Evolutionary conservation across 164 flowering plant genomes (phyloP).

Genomic region (Echeveria elegans): DNA sequence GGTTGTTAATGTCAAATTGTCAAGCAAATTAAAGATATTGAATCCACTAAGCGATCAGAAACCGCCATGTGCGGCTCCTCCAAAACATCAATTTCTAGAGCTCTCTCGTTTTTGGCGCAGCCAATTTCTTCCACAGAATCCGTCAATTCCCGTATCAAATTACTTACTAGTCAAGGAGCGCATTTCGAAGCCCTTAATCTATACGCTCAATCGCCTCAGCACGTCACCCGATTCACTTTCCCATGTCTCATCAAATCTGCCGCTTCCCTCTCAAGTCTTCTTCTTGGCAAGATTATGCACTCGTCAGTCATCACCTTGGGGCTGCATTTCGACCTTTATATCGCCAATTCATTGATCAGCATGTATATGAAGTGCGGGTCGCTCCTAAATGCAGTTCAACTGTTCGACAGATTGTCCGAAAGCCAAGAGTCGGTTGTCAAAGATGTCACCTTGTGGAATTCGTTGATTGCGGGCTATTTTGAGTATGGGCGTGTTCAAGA

Average conservation of each 20-base stretch:
- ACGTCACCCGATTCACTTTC: slow-evolving; percentile 1
- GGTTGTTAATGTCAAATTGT: too few relatives aligned
- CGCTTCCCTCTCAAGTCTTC: slow-evolving; percentile 25
- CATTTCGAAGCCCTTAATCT: background rate
- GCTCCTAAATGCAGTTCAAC: slow-evolving; percentile 26
- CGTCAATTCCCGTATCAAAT: background rate
- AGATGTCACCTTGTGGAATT: slow-evolving; percentile 57
- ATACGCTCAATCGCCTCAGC: background rate
- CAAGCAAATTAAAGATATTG: too few relatives aligned
- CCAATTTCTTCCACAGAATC: background rate
- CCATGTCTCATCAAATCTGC: slow-evolving; percentile 19
- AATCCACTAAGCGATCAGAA: too few relatives aligned
- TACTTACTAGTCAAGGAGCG: background rate
- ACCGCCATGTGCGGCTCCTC: background rate
- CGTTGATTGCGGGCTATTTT: slow-evolving; percentile 47
- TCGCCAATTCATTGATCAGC: slow-evolving; percentile 38
- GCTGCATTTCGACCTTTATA: slow-evolving; percentile 36
- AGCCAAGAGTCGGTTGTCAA: slow-evolving; percentile 12
- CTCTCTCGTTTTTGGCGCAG: background rate
- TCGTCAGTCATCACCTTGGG: slow-evolving; percentile 30
- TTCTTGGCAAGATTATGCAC: slow-evolving; percentile 42
- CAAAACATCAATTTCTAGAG: background rate
- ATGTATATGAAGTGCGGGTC: slow-evolving; percentile 55
- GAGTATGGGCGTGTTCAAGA: slow-evolving; percentile 24
- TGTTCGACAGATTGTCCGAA: slow-evolving; percentile 37